A percentile compares a stretch with the other conserved stretches of the same genome.
Evolutionary conservation across 163 green algal genomes (phyloP).

Genomic region (Chlamydomonas reinhardtii): DNA sequence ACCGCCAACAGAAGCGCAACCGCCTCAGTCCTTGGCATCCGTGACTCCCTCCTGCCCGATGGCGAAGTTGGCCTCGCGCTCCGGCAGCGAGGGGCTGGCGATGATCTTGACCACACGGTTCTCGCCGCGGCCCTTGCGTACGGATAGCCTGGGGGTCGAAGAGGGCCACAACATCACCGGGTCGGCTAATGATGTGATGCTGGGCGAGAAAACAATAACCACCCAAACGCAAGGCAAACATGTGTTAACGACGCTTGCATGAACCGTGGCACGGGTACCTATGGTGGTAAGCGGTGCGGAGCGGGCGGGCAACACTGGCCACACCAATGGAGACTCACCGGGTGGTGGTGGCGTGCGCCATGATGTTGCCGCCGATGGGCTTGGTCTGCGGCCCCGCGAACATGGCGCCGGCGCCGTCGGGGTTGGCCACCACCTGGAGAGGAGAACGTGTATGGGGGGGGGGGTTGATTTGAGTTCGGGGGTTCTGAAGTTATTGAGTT

Average conservation of each 20-base stretch:
- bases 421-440: constrained; percentile 93
- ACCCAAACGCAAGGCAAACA: too few relatives aligned
- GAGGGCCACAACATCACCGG: too few relatives aligned
- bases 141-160: constrained; percentile 74
- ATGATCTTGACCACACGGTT: constrained; percentile 95
- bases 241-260: too few relatives aligned
- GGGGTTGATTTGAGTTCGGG: too few relatives aligned
- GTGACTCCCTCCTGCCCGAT: constrained; percentile 89
- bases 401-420: constrained; percentile 94
- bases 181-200: too few relatives aligned
- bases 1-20: too few relatives aligned
- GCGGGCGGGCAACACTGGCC: too few relatives aligned
- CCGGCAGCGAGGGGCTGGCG: constrained; percentile 91
- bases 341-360: constrained; percentile 94
- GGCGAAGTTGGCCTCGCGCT: constrained; percentile 93
- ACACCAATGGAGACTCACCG: too few relatives aligned
- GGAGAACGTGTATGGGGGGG: background rate
- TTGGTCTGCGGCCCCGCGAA: constrained; percentile 90
- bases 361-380: constrained; percentile 99
- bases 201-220: too few relatives aligned
- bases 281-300: too few relatives aligned
- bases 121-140: constrained; percentile 94
- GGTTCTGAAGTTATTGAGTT: too few relatives aligned
- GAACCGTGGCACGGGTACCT: too few relatives aligned
- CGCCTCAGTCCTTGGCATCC: constrained; percentile 85